Evolutionary conservation across 257 asterid species (phyloP).

Genomic region (Ocimum tenuiflorum): DNA sequence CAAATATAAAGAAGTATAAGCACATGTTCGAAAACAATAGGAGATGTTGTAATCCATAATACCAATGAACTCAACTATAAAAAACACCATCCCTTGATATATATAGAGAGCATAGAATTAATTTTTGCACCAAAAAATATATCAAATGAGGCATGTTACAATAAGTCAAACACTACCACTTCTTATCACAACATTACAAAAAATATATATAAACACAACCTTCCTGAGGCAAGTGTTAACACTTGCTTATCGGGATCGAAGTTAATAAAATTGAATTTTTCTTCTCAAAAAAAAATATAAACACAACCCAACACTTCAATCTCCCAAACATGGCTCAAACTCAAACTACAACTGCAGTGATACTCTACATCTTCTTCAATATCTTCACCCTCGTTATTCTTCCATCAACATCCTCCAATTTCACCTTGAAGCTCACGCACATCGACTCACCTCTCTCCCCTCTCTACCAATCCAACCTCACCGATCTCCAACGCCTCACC

Average conservation of each 20-base stretch:
- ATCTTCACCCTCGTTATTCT: not conserved
- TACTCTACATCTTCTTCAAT: not conserved
- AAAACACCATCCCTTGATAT: not conserved
- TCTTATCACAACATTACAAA: not conserved
- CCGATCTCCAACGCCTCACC: conserved; percentile 19
- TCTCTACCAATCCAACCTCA: conserved; percentile 25
- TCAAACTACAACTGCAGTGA: not conserved
- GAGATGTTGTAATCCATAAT: too few species aligned
- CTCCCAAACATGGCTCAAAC: conserved; percentile 14
- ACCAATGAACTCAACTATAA: not conserved
- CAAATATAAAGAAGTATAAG: too few species aligned
- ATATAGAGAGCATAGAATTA: not conserved
- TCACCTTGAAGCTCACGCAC: conserved; percentile 28
- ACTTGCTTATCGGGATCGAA: too few species aligned
- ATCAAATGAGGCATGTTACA: not conserved
- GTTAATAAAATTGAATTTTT: too few species aligned
- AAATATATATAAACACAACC: too few species aligned
- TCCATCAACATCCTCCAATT: conserved; percentile 7
- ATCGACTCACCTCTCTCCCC: conserved; percentile 35
- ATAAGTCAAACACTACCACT: too few species aligned
- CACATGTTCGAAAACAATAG: too few species aligned
- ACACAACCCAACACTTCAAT: not conserved
- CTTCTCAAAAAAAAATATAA: not conserved
- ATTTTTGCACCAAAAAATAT: not conserved
- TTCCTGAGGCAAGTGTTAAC: too few species aligned